Evolutionary conservation across 2,329 filamentous ascomycete genomes (phyloP), one percentile per base, ranked within the genome.

Genomic region (Capronia coronata): DNA sequence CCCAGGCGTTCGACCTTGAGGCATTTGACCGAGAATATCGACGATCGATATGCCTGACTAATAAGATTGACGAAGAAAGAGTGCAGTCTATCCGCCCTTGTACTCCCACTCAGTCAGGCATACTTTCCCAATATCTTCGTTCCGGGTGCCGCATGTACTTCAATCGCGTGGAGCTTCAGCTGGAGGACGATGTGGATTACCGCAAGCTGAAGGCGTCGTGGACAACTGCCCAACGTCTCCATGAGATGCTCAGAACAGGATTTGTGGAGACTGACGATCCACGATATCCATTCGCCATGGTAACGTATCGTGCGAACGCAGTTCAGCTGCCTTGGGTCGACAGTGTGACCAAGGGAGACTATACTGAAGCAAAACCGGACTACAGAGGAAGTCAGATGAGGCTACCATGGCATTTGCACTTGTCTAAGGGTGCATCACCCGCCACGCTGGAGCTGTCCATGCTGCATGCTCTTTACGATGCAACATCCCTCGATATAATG

Each of bases 381-480:
- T 40, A 46, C 22, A 49, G 14, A 58, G 14, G 25, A 6, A 11
- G 25, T 14, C 34, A 43, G n/a, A 40, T 35, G 10, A 22, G 23
- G 11, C 29, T 27, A 21, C 78, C 80, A 0, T 94, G 87, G 87
- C 69, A 69, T 10, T 65, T 87, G 16, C 68, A 70, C 0, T 41
- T 88, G 1, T 62, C 75, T 0, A 57, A 71, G 2, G 38, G 51
- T 1, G 50, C 59, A 9, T 51, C 48, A 32, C 7, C 13, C 7
- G 29, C 53, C 2, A 50, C 62, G 3, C 63, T 80, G 34, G 67
- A 75, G 38, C 61, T 83, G 16, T 77, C 73, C 8, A 73, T 88
- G 2, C 84, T 94, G 55, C 90, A 96, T 67, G 86, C 86, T 0
- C 71, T 96, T 0, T 96, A 94, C 58, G 90, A 96, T 68, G 90